phyloP scores from a whole-genome alignment of 192 early-diverging fungal genomes.

The Coemansia sp. region DNA sequence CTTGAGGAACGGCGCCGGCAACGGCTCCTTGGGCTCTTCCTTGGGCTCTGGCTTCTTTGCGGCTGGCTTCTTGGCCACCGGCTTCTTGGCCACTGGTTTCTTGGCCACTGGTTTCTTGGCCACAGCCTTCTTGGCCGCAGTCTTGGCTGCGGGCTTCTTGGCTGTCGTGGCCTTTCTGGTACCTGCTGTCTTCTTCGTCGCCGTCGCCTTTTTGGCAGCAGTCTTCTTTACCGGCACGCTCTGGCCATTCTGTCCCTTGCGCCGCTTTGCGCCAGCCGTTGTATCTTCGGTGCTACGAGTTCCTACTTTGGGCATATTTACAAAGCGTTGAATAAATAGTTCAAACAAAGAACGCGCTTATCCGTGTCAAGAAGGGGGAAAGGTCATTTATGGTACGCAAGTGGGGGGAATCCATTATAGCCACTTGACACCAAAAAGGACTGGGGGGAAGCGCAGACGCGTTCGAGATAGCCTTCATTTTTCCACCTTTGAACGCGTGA shows the following conservation, averaged over 20 bases:
- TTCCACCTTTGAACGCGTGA: too few relatives aligned
- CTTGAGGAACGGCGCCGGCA: slow-evolving; percentile 40
- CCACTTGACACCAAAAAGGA: too few relatives aligned
- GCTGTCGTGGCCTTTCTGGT: slow-evolving; percentile 10
- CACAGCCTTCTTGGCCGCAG: not conserved
- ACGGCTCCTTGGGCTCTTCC: not conserved
- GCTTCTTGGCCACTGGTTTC: slow-evolving; percentile 4
- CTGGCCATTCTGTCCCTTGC: slow-evolving; percentile 26
- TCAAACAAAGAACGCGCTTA: not conserved
- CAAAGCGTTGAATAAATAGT: not conserved
- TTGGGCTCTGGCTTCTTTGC: not conserved
- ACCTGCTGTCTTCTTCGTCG: slow-evolving; percentile 15
- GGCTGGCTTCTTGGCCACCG: slow-evolving; percentile 5
- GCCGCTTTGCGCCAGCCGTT: slow-evolving; percentile 30
- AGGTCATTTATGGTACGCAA: not conserved
- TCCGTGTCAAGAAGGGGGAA: not conserved
- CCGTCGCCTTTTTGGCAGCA: not conserved
- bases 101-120: slow-evolving; percentile 3
- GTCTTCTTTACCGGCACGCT: slow-evolving; percentile 12
- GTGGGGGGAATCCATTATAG: too few relatives aligned
- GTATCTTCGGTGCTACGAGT: slow-evolving; percentile 24
- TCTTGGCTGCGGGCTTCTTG: slow-evolving; percentile 15
- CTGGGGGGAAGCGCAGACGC: too few relatives aligned
- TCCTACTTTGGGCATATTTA: slow-evolving; percentile 16
- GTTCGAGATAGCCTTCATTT: too few relatives aligned